Conservation (phyloP, 1,284 basidiomycete species). For the Ustilago nuda region DNA sequence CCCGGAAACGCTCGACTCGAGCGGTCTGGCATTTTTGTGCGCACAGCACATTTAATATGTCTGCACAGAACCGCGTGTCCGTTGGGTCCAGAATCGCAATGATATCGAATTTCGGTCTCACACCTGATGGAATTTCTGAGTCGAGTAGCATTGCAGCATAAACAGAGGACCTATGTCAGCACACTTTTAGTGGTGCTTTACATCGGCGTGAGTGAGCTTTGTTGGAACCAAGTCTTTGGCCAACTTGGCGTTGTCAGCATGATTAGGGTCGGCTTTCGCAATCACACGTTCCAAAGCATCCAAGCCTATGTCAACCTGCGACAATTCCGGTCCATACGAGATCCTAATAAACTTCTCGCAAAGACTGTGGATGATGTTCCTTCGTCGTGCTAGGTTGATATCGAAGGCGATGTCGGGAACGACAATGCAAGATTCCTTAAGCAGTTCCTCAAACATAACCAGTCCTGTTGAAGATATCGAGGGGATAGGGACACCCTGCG, state of each 20-base stretch:
- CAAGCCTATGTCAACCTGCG: constrained; percentile 81
- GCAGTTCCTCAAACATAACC: constrained; percentile 92
- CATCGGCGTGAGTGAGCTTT: constrained; percentile 30
- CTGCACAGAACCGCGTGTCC: too few relatives aligned
- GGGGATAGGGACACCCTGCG: constrained; percentile 54
- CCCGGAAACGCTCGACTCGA: too few relatives aligned
- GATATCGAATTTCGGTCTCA: too few relatives aligned
- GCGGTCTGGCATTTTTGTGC: too few relatives aligned
- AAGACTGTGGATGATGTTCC: constrained; percentile 86
- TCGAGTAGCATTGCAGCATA: too few relatives aligned
- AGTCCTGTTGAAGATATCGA: constrained; percentile 67
- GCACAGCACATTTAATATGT: too few relatives aligned
- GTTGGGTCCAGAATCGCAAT: too few relatives aligned
- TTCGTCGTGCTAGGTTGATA: constrained; percentile 73
- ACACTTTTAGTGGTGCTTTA: constrained; percentile 15
- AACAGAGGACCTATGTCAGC: too few relatives aligned
- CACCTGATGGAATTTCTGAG: too few relatives aligned
- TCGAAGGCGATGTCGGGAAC: constrained; percentile 84
- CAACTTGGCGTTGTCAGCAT: constrained; percentile 70
- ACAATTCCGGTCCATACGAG: constrained; percentile 85
- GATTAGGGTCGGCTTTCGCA: constrained; percentile 74
- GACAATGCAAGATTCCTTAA: constrained; percentile 89
- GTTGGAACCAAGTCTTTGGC: constrained; percentile 41
- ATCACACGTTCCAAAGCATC: constrained; percentile 86
- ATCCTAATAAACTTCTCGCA: constrained; percentile 65